Evolutionary conservation across 2,329 filamentous ascomycete genomes (phyloP).

Genomic region (Penicillium sp.): DNA sequence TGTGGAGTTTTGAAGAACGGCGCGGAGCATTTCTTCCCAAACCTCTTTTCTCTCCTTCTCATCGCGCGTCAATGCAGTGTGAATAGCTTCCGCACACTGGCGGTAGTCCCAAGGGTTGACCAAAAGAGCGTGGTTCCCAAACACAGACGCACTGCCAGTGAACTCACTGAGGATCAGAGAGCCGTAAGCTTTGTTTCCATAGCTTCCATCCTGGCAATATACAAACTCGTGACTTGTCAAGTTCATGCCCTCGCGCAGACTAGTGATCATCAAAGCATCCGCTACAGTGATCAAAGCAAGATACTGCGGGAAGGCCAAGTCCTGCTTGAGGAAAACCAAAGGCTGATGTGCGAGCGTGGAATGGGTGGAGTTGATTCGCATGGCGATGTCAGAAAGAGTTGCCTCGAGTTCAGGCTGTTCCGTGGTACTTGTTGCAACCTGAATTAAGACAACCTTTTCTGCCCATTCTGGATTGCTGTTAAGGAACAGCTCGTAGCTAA

Average conservation of each 20-base stretch:
- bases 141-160: conserved; percentile 85
- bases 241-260: conserved; percentile 96
- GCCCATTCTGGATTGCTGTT: conserved; percentile 91
- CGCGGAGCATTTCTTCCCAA: conserved; percentile 72
- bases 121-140: conserved; percentile 75
- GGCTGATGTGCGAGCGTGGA: conserved; percentile 91
- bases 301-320: conserved; percentile 90
- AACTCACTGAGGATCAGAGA: conserved; percentile 94
- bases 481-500: conserved; percentile 89
- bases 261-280: conserved; percentile 91
- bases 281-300: conserved; percentile 88
- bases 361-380: conserved; percentile 87
- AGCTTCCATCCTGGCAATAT: conserved; percentile 84
- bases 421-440: conserved; percentile 87
- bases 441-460: conserved; percentile 84
- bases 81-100: conserved; percentile 83
- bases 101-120: conserved; percentile 97
- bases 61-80: conserved; percentile 77
- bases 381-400: conserved; percentile 90
- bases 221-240: conserved; percentile 92
- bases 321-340: conserved; percentile 90
- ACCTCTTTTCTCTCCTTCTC: conserved; percentile 71
- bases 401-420: conserved; percentile 87
- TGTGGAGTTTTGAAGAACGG: conserved; percentile 80
- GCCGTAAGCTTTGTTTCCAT: conserved; percentile 74